Evolutionary conservation across 129 eudicot genomes (phyloP), one percentile per base, ranked within the genome.

Genomic region (Arctium lappa): DNA sequence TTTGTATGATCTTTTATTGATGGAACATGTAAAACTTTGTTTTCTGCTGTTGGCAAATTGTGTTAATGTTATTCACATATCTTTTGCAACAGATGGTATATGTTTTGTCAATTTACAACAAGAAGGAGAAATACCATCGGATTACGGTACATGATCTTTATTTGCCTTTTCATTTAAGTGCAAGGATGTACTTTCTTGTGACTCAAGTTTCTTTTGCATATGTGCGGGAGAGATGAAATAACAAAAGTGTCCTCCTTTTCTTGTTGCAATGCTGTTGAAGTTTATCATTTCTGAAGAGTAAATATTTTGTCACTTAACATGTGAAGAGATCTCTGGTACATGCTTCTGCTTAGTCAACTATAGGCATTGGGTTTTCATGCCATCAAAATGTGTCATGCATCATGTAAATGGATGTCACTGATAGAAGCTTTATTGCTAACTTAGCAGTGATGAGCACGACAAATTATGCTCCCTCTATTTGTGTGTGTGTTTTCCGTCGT

Each of bases 101-200:
- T 79, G 99, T 96, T 42, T 76, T 96, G 76, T 93, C 95, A 29
- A 86, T 96, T 72, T 96, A 96, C 95, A 96, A 90, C 91, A 96
- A 90, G 94, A 96, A 90, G 85, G 99, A 96, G 84, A 96, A 91
- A 80, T 88, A 93, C 81, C 85, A 96, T 69, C 90, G 98, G 75
- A 89, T 96, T 53, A 96, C 98, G 95, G 98, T 96, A 83, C 71
- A 87, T 81, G 27, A 34, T 79, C 30, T 78, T 77, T 73, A 46
- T 72, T 76, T 83, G 8, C 50, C 32, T 37, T 74, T 72, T 39
- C 16, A 74, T 44, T 39, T 75, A 31, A 70, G 66, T 31, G n/a
- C 79, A n/a, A 53, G 2, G 37, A 72, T 83, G 29, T 72, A 76
- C 5, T 34, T 77, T 48, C 5, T 62, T 87, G 76, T 74, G 36